These are phyloP conservation scores for Dichotomopilus funicola DNA, from an alignment of 2,329 filamentous ascomycete species.

Conservation along the genomic window DNA sequence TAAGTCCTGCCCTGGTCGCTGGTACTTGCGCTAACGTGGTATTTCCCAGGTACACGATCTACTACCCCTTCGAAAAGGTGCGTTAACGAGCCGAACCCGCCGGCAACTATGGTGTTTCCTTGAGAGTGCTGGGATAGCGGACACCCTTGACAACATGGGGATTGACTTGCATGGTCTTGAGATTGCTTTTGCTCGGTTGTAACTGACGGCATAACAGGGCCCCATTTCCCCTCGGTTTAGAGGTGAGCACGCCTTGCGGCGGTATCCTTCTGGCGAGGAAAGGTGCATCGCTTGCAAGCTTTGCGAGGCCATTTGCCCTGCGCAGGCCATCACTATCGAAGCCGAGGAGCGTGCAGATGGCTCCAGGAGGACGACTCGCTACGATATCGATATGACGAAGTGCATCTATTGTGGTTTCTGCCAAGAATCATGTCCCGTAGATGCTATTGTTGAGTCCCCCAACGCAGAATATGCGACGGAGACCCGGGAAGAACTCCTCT, in stretches of 20 bases:
- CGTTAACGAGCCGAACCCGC: conserved; percentile 9
- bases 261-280: conserved; percentile 96
- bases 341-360: conserved; percentile 96
- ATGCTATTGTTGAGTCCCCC: conserved; percentile 69
- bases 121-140: background rate
- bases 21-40: background rate
- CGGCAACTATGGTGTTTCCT: background rate
- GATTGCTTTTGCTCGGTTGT: too few species aligned
- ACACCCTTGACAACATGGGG: background rate
- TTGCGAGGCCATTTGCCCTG: conserved; percentile 95
- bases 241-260: conserved; percentile 91
- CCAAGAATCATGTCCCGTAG: conserved; percentile 97
- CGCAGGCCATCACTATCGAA: conserved; percentile 97
- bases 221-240: conserved; percentile 97
- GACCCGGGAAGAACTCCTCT: conserved; percentile 84
- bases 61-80: conserved; percentile 95
- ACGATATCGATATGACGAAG: conserved; percentile 99
- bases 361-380: conserved; percentile 88
- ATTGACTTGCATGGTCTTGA: too few species aligned
- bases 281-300: conserved; percentile 99
- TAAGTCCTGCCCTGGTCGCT: background rate
- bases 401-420: conserved; percentile 99
- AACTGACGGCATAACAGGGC: conserved; percentile 45
- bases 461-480: conserved; percentile 59
- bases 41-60: conserved; percentile 82